phyloP scores from a whole-genome alignment of 495 filamentous ascomycete species.

The Podospora comata region DNA sequence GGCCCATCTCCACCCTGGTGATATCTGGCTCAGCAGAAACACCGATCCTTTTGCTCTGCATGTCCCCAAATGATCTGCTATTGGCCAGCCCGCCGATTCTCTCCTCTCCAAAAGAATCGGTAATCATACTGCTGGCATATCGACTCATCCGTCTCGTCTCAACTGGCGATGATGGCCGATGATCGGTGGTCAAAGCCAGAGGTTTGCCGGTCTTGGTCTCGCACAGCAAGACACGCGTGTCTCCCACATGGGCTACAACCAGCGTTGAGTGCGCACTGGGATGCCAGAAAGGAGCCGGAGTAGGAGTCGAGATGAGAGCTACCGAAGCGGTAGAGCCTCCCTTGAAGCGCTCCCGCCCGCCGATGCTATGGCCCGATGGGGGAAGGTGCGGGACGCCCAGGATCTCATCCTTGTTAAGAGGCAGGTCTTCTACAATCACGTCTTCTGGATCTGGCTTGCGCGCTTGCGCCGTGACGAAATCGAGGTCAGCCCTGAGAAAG shows the following conservation, averaged over 20 bases:
- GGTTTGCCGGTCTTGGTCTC: slow-evolving; percentile 73
- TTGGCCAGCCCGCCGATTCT: slow-evolving; percentile 92
- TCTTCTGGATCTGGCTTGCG: slow-evolving; percentile 67
- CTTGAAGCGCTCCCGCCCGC: slow-evolving; percentile 72
- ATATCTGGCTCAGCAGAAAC: slow-evolving; percentile 93
- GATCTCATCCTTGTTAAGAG: slow-evolving; percentile 77
- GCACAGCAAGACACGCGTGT: slow-evolving; percentile 86
- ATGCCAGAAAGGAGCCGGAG: slow-evolving; percentile 90
- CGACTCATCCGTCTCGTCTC: slow-evolving; percentile 81
- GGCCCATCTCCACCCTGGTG: slow-evolving; percentile 63
- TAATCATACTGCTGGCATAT: slow-evolving; percentile 75
- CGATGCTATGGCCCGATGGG: slow-evolving; percentile 56
- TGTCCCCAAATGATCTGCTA: slow-evolving; percentile 89
- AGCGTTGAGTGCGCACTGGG: slow-evolving; percentile 78
- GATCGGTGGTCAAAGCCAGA: slow-evolving; percentile 76
- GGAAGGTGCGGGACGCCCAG: slow-evolving; percentile 62
- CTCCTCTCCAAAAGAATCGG: slow-evolving; percentile 96
- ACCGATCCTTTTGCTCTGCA: slow-evolving; percentile 83
- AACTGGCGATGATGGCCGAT: slow-evolving; percentile 81
- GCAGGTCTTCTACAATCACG: slow-evolving; percentile 61
- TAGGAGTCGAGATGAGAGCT: slow-evolving; percentile 87
- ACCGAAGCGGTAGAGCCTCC: slow-evolving; percentile 89
- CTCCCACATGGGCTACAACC: slow-evolving; percentile 86
- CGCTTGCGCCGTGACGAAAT: slow-evolving; percentile 85
- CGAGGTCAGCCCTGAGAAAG: slow-evolving; percentile 86